phyloP scores from a whole-genome alignment of 1,284 basidiomycete species.

The Schizophyllum amplum region DNA sequence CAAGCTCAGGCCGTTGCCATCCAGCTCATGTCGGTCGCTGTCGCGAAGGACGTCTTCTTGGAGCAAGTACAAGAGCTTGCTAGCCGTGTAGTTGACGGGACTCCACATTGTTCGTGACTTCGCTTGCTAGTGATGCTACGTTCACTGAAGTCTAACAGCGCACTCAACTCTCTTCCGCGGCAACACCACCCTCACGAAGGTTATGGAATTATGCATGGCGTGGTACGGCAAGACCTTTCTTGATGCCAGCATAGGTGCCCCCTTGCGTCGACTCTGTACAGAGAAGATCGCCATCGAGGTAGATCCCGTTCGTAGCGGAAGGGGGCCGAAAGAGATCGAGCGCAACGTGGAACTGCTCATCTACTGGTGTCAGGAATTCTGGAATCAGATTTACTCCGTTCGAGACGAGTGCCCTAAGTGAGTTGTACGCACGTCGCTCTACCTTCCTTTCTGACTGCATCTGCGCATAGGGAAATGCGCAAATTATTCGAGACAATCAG shows the following conservation, averaged over 20 bases:
- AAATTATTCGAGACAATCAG: conserved; percentile 65
- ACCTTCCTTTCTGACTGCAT: conserved; percentile 6
- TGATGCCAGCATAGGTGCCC: conserved; percentile 65
- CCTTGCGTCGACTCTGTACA: conserved; percentile 57
- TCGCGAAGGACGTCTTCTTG: conserved; percentile 55
- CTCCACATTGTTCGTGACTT: conserved; percentile 43
- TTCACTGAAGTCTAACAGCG: conserved; percentile 26
- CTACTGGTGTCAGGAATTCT: conserved; percentile 70
- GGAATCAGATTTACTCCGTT: conserved; percentile 70
- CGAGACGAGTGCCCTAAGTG: conserved; percentile 69
- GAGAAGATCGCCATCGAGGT: conserved; percentile 74
- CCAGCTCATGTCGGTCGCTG: conserved; percentile 60
- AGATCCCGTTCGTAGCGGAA: conserved; percentile 58
- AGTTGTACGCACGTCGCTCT: conserved; percentile 17
- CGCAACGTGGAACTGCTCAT: conserved; percentile 64
- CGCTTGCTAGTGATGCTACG: conserved; percentile 5
- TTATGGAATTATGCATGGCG: conserved; percentile 69
- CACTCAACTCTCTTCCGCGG: conserved; percentile 70
- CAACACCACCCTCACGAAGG: conserved; percentile 75
- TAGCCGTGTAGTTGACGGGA: conserved; percentile 57
- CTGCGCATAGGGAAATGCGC: conserved; percentile 67
- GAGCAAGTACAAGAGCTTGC: conserved; percentile 61
- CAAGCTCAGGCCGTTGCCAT: conserved; percentile 48
- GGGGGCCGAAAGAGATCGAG: conserved; percentile 51
- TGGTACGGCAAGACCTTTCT: conserved; percentile 70